phyloP scores from a whole-genome alignment of 768 basidiomycete species.

The Lactifluus hygrophoroides region DNA sequence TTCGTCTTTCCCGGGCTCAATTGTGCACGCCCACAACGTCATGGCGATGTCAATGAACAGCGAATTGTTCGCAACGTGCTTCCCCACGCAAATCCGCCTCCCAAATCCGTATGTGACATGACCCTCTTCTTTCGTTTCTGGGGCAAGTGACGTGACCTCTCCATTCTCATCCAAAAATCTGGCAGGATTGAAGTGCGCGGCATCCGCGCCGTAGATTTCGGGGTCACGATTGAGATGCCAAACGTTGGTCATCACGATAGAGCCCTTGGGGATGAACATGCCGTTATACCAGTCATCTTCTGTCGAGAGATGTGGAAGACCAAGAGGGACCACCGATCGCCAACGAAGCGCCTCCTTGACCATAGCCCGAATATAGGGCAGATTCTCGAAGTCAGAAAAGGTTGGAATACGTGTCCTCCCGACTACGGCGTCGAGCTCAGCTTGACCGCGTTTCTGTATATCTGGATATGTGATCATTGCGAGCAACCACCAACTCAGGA shows the following conservation, averaged over 20 bases:
- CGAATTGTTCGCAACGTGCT: conserved; percentile 8
- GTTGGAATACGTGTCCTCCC: conserved; percentile 1
- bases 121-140: conserved; percentile 9
- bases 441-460: conserved; percentile 5
- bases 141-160: not conserved
- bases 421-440: conserved; percentile 8
- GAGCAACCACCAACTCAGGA: conserved; percentile 4
- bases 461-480: conserved; percentile 8
- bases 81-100: conserved; percentile 5
- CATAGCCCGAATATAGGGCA: conserved; percentile 10
- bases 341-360: conserved; percentile 15
- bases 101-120: conserved; percentile 15
- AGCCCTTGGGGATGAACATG: conserved; percentile 12
- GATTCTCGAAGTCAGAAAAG: not conserved
- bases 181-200: conserved; percentile 5
- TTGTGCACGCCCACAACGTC: not conserved
- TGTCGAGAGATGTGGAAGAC: conserved; percentile 7
- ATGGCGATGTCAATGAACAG: conserved; percentile 12
- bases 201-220: conserved; percentile 4
- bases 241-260: not conserved
- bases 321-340: conserved; percentile 11
- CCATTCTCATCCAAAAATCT: not conserved
- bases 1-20: conserved; percentile 1
- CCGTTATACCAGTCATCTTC: conserved; percentile 13
- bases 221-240: conserved; percentile 10